These are phyloP conservation scores for Cryomyces minteri DNA, from an alignment of 495 filamentous ascomycete species.

Conservation along the genomic window DNA sequence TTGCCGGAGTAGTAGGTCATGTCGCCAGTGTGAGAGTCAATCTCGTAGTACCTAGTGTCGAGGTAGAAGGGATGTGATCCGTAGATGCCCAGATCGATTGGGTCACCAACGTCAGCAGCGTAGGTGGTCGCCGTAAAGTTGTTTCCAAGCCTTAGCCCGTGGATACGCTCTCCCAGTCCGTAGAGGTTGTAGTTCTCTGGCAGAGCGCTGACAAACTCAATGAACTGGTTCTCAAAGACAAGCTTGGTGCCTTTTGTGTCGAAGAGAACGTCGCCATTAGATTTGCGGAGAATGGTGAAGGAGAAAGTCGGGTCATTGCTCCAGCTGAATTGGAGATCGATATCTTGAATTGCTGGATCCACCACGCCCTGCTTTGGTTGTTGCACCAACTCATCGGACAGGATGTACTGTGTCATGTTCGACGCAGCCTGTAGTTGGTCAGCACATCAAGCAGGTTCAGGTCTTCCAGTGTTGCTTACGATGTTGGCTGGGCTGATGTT, in stretches of 20 bases:
- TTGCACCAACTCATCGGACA: constrained; percentile 45
- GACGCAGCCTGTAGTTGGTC: constrained; percentile 21
- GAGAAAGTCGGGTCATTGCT: constrained; percentile 40
- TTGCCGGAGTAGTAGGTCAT: constrained; percentile 34
- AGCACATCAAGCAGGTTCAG: background rate
- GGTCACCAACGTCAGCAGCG: constrained; percentile 47
- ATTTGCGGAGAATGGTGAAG: constrained; percentile 36
- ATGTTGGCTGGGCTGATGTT: constrained; percentile 41
- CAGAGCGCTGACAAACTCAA: constrained; percentile 37
- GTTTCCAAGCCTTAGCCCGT: constrained; percentile 36
- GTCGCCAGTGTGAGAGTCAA: constrained; percentile 28
- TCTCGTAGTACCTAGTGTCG: constrained; percentile 45
- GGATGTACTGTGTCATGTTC: constrained; percentile 49
- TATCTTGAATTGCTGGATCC: constrained; percentile 13
- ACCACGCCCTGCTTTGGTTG: constrained; percentile 6
- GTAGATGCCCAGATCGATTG: constrained; percentile 41
- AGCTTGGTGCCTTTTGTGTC: constrained; percentile 34
- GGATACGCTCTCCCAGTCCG: constrained; percentile 41
- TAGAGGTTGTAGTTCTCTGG: constrained; percentile 46
- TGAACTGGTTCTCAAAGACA: constrained; percentile 46
- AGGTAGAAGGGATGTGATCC: constrained; percentile 44
- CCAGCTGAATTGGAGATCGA: constrained; percentile 38
- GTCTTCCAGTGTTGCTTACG: constrained; percentile 3
- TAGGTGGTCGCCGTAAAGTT: constrained; percentile 48
- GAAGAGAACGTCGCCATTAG: constrained; percentile 38